Evolutionary conservation across 2,329 filamentous ascomycete genomes (phyloP), one percentile per base, ranked within the genome.

Genomic region (Fusarium setosum): DNA sequence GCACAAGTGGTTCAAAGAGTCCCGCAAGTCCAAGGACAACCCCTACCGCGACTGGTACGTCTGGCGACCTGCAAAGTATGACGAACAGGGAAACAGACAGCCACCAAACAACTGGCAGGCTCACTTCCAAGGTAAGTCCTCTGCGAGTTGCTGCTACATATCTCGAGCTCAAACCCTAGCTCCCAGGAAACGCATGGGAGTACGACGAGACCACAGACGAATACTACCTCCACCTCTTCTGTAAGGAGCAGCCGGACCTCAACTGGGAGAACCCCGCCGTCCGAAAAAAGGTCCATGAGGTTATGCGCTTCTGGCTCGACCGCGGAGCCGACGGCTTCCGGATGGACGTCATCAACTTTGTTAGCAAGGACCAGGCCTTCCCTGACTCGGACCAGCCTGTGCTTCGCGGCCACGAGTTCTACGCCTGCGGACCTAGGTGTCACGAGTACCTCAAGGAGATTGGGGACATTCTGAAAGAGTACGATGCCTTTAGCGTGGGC

Each of bases 251-350:
- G 73, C 91, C 92, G 0, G 92, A 94, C 66, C 84, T 94, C 37
- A 94, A 94, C 78, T 94, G 91, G 91, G 89, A 93, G 72, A 90
- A 90, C 69, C 82, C 83, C 0, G 83, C 84, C 1, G 88, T 92
- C 4, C 84, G 90, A 31, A 77, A 84, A 55, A 89, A 88, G 3
- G 88, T 92, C 3, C 89, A 92, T 73, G 82, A 89, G 37, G 84
- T 89, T 20, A 90, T 92, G 82, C 83, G 84, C 20, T 94, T 93
- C 77, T 94, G 91, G 91, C 84, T 93, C 3, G 82, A 91, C 62
- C 86, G 86, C 35, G 90, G 90, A 3, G 85, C 87, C 1, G 85
- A 89, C 58, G 89, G 89, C 4, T 91, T 90, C 79, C 83, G 88
- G 34, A 84, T 90, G 78, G 88, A 91, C 65, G 87, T 89, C 38